Base-by-base conservation (phyloP, 306 rosid species). In the Medicago ruthenica region DNA sequence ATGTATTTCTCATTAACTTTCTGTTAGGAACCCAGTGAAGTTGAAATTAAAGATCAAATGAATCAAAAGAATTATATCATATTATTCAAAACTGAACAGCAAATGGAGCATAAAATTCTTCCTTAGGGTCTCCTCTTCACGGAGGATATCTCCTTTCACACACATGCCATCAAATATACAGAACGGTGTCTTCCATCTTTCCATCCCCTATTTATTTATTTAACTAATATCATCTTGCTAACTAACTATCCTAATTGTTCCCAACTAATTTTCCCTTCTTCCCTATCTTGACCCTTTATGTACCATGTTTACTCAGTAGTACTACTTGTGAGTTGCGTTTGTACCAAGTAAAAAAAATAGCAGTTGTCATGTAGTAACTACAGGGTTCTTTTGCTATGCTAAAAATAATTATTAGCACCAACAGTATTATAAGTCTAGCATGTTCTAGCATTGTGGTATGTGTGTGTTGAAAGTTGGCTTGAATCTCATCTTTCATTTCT, bases 401-500 rank as follows among this genome's bases (percentile, higher is more conserved):
- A 16, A 53, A 61, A n/a, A 61, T 61, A 61, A 21, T 6, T 55
- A 9, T 13, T 67, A 67, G 72, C 20, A 22, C 42, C 39, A 27
- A 17, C 34, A 67, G 61, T 76, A 67, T 22, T 50, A 24, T 3
- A 73, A 48, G 70, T 59, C 70, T 72, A 20, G 44, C 71, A 60
- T 71, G 71, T 60, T 53, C 14, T 74, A 41, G 55, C 71, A 27
- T 39, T 51, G 17, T 81, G 68, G 27, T 2, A 57, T 14, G 20
- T 37, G 42, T 13, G 34, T 24, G 50, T 57, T 42, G 17, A 58
- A 80, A 70, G 45, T 17, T 83, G 77, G 73, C 73, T 54, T 42
- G 37, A 77, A 53, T 72, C 47, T 82, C 62, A 75, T 31, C 44
- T 47, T 55, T 58, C n/a, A 24, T 75, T 75, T 74, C 61, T 58